A percentile compares a stretch with the other conserved stretches of the same genome.
phyloP scores from a whole-genome alignment of 371 early-diverging fungal genomes.

The Blyttiomyces sp. region DNA sequence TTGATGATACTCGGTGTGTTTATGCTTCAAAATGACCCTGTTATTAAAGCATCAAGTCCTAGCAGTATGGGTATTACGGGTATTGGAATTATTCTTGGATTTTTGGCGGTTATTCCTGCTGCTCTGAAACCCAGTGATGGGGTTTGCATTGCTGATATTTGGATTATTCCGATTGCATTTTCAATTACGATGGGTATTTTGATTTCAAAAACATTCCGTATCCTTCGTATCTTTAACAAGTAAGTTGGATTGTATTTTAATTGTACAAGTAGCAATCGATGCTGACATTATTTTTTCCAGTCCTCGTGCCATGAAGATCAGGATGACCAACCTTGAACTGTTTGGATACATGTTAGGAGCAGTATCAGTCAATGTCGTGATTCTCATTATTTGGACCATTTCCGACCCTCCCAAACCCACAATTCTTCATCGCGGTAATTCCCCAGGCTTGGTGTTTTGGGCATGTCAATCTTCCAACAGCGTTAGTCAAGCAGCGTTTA shows the following conservation, averaged over 20 bases:
- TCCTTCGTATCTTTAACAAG: slow-evolving; percentile 19
- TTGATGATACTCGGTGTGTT: slow-evolving; percentile 1
- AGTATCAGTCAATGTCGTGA: background rate
- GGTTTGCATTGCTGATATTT: slow-evolving; percentile 14
- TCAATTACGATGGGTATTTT: slow-evolving; percentile 10
- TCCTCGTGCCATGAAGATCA: slow-evolving; percentile 8
- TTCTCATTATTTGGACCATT: slow-evolving; percentile 11
- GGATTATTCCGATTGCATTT: slow-evolving; percentile 9
- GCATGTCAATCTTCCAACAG: no score
- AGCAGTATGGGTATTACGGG: slow-evolving; percentile 1
- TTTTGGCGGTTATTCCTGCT: slow-evolving; percentile 1
- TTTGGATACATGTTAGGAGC: slow-evolving; percentile 7
- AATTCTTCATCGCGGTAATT: no score
- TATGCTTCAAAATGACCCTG: slow-evolving; percentile 1
- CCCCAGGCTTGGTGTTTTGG: no score
- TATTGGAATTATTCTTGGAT: slow-evolving; percentile 6
- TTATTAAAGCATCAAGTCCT: slow-evolving; percentile 10
- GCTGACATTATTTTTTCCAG: background rate
- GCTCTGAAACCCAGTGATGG: slow-evolving; percentile 3
- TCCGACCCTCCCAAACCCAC: slow-evolving; percentile 2
- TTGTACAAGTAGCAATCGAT: no score
- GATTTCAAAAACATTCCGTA: slow-evolving; percentile 19
- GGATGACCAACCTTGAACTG: slow-evolving; percentile 10
- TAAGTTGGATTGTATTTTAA: no score
- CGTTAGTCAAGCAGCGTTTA: no score